phyloP scores from a whole-genome alignment of 805 yeast species.

The Metschnikowia bowlesiae region DNA sequence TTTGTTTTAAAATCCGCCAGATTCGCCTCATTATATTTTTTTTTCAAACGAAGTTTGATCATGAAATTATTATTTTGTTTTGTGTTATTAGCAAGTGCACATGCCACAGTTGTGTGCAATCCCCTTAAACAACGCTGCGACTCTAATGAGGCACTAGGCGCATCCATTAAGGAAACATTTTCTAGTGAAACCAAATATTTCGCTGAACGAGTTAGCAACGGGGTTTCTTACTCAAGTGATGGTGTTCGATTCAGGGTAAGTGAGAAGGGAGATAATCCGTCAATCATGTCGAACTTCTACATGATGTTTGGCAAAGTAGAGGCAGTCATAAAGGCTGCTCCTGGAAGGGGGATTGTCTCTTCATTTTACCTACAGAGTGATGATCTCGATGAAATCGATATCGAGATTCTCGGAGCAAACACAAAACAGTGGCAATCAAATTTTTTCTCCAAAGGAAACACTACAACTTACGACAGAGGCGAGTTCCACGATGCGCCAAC shows the following conservation, averaged over 20 bases:
- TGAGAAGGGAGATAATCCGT: slow-evolving; percentile 70
- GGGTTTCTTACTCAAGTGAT: slow-evolving; percentile 36
- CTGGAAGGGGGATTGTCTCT: slow-evolving; percentile 76
- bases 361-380: slow-evolving; percentile 78
- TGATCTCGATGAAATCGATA: slow-evolving; percentile 84
- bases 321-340: slow-evolving; percentile 64
- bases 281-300: slow-evolving; percentile 71
- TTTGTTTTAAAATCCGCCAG: not conserved
- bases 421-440: slow-evolving; percentile 69
- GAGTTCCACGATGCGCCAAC: slow-evolving; percentile 53
- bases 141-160: slow-evolving; percentile 9
- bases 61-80: not conserved
- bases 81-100: not conserved
- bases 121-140: slow-evolving; percentile 8
- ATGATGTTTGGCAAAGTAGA: slow-evolving; percentile 87
- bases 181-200: slow-evolving; percentile 10
- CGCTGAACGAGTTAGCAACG: slow-evolving; percentile 35
- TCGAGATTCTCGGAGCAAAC: slow-evolving; percentile 86
- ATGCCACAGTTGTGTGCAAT: slow-evolving; percentile 6
- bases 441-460: slow-evolving; percentile 77
- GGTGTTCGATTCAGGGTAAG: slow-evolving; percentile 64
- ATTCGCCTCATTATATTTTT: not conserved
- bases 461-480: slow-evolving; percentile 77
- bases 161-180: slow-evolving; percentile 9
- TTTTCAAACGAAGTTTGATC: not conserved